A percentile compares a stretch with the other conserved stretches of the same genome.
Conservation (phyloP, 2,329 filamentous ascomycete genomes). For the Aspergillus sp. region DNA sequence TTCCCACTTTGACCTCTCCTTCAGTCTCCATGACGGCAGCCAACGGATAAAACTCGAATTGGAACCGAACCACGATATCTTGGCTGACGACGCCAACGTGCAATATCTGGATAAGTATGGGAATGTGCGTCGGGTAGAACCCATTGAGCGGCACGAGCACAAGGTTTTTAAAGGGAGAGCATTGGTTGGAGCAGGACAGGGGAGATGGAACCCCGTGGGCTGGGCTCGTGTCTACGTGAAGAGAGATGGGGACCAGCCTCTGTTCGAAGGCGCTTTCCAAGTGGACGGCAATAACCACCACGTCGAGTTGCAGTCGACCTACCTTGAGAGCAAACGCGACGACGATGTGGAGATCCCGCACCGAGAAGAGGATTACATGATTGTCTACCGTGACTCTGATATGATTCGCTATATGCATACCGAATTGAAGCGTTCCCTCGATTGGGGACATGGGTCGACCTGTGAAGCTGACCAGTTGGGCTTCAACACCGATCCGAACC, state of each 20-base stretch:
- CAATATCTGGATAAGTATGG: slow-evolving; percentile 67
- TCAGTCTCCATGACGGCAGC: slow-evolving; percentile 59
- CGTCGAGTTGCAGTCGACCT: slow-evolving; percentile 67
- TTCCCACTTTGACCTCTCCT: slow-evolving; percentile 77
- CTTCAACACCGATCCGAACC: slow-evolving; percentile 69
- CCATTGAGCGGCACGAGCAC: slow-evolving; percentile 63
- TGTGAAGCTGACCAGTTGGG: slow-evolving; percentile 68
- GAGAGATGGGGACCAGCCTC: slow-evolving; percentile 64
- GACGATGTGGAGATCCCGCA: slow-evolving; percentile 59
- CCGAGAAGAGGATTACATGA: slow-evolving; percentile 65
- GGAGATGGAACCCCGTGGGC: slow-evolving; percentile 70
- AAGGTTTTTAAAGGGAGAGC: slow-evolving; percentile 76
- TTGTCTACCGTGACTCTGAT: slow-evolving; percentile 88
- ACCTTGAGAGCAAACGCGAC: slow-evolving; percentile 60
- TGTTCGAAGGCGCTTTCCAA: slow-evolving; percentile 87
- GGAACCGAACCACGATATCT: slow-evolving; percentile 84
- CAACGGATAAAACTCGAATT: slow-evolving; percentile 70
- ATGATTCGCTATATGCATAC: slow-evolving; percentile 46
- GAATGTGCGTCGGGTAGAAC: slow-evolving; percentile 55
- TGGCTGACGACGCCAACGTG: slow-evolving; percentile 67
- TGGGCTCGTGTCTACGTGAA: slow-evolving; percentile 78
- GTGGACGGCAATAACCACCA: slow-evolving; percentile 78
- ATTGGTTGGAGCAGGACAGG: slow-evolving; percentile 56
- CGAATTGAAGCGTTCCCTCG: slow-evolving; percentile 56
- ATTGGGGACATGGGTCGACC: slow-evolving; percentile 34